Percentiles rank a stretch among this genome's conserved stretches.
Conservation (phyloP, 352 stramenopile genomes). For the Phytophthora ohioensis region DNA sequence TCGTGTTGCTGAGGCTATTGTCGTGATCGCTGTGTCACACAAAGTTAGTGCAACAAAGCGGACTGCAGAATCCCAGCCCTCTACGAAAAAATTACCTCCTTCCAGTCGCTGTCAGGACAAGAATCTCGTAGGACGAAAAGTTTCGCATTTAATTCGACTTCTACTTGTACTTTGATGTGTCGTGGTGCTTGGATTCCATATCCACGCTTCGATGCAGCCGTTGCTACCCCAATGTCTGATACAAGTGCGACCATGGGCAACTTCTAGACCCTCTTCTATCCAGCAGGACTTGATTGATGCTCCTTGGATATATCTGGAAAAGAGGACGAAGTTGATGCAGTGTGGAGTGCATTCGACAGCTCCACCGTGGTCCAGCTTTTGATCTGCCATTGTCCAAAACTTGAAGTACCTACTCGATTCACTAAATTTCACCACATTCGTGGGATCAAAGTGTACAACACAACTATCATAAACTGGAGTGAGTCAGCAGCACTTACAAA, state of each 20-base stretch:
- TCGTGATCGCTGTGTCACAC: not conserved
- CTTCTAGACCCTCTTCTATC: constrained; percentile 34
- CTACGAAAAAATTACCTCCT: too few relatives aligned
- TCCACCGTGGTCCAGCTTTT: not conserved
- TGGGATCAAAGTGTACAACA: constrained; percentile 1
- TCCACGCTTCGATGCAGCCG: constrained; percentile 22
- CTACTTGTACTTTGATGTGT: constrained; percentile 26
- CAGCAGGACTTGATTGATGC: constrained; percentile 43
- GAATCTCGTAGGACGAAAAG: not conserved
- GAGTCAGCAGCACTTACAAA: not conserved
- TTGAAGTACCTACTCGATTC: not conserved
- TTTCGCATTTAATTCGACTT: constrained; percentile 10
- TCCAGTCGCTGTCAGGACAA: not conserved
- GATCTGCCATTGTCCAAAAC: not conserved
- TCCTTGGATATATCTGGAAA: constrained; percentile 11
- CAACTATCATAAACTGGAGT: not conserved
- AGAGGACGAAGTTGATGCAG: constrained; percentile 15
- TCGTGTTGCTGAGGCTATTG: not conserved
- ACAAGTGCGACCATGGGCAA: constrained; percentile 44
- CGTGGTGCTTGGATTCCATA: constrained; percentile 33
- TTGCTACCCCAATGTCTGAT: constrained; percentile 30
- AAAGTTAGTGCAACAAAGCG: too few relatives aligned
- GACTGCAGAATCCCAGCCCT: too few relatives aligned
- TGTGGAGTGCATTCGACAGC: constrained; percentile 14
- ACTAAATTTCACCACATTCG: not conserved